Percentiles rank a stretch among this genome's conserved stretches.
Conservation (phyloP, 192 early-diverging fungal genomes). For the Neocallimastix lanati region DNA sequence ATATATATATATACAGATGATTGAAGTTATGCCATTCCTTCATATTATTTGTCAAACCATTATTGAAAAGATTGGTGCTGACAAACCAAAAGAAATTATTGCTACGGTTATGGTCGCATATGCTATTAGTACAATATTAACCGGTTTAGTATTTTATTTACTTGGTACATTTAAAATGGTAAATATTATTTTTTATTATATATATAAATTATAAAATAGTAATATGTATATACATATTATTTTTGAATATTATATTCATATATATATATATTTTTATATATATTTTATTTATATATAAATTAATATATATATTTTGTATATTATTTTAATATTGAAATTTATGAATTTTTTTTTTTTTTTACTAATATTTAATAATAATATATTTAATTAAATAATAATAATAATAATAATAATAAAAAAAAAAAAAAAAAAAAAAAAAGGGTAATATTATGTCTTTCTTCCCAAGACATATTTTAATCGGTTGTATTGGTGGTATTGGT, state of each 20-base stretch:
- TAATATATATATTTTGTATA: no score
- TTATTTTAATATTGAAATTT: no score
- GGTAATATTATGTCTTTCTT: slow-evolving; percentile 66
- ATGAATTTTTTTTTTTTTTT: no score
- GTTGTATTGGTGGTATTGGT: slow-evolving; percentile 88
- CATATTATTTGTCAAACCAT: slow-evolving; percentile 59
- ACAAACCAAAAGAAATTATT: slow-evolving; percentile 45
- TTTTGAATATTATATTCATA: no score
- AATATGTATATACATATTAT: no score
- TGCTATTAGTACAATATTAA: slow-evolving; percentile 70
- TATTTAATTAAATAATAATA: no score
- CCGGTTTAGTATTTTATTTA: slow-evolving; percentile 67
- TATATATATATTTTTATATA: no score
- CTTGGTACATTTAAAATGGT: slow-evolving; percentile 64
- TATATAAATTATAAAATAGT: no score
- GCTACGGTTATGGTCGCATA: slow-evolving; percentile 83
- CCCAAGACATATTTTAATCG: slow-evolving; percentile 82
- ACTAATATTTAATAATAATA: no score
- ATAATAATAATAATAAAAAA: no score
- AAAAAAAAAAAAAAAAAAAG: slow-evolving; percentile 6
- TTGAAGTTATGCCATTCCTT: slow-evolving; percentile 78
- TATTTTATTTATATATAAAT: no score
- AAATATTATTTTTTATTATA: slow-evolving; percentile 6
- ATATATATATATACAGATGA: slow-evolving; percentile 18
- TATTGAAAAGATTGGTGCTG: slow-evolving; percentile 29